Percentiles rank a stretch among this genome's conserved stretches.
Conservation (phyloP, 805 yeast species). For the Ogataea degrootiae region DNA sequence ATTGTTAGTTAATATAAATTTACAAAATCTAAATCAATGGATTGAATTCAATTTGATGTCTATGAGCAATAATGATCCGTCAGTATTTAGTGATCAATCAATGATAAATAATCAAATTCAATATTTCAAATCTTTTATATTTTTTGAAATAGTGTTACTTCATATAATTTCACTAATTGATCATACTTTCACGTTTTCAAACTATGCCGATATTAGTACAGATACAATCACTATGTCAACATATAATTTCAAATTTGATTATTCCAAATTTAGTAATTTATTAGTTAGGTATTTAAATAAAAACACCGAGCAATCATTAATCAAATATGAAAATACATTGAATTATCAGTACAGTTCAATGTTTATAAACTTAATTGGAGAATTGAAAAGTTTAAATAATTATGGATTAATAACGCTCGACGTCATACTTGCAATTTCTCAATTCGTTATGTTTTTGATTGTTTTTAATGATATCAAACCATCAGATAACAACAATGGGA, state of each 20-base stretch:
- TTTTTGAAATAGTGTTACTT: conserved; percentile 14
- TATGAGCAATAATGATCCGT: conserved; percentile 6
- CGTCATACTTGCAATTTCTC: conserved; percentile 14
- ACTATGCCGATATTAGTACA: neutral
- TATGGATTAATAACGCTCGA: conserved; percentile 18
- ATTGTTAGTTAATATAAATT: conserved; percentile 15
- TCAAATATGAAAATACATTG: conserved; percentile 11
- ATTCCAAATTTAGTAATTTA: neutral
- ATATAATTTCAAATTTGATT: neutral
- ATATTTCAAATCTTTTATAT: conserved; percentile 9
- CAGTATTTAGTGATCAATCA: conserved; percentile 1
- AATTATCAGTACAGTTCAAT: conserved; percentile 18
- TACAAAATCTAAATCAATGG: conserved; percentile 13
- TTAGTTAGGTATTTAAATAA: conserved; percentile 10
- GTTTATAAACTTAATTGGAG: conserved; percentile 27
- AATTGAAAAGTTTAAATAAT: conserved; percentile 9
- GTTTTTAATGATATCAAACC: conserved; percentile 4
- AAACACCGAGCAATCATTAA: conserved; percentile 9
- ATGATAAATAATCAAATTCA: conserved; percentile 7
- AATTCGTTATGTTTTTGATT: conserved; percentile 13
- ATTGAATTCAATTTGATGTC: conserved; percentile 11
- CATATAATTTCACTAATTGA: conserved; percentile 12
- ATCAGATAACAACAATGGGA: neutral
- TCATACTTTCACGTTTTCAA: conserved; percentile 8
- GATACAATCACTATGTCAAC: neutral